Percentiles rank a stretch among this genome's conserved stretches.
Evolutionary conservation across 2,329 filamentous ascomycete species (phyloP).

Genomic region (Phialemonium atrogriseum): DNA sequence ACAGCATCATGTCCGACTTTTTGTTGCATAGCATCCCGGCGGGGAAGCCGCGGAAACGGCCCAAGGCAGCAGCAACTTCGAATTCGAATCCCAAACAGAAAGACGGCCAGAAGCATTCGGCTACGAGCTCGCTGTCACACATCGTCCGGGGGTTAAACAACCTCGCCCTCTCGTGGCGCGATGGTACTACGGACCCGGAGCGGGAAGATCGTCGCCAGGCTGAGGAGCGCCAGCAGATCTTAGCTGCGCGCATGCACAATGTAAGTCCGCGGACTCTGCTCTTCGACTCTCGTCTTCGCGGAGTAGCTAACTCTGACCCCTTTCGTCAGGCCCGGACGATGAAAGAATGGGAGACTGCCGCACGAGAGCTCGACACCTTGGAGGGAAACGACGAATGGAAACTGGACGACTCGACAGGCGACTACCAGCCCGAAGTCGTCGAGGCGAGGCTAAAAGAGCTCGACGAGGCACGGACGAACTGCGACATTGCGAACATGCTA

Average conservation of each 20-base stretch:
- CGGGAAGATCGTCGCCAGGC: constrained; percentile 34
- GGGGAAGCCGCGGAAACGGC: no score
- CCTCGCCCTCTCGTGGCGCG: constrained; percentile 37
- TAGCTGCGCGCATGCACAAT: constrained; percentile 57
- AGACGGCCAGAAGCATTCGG: constrained; percentile 4
- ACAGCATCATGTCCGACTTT: no score
- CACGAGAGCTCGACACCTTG: constrained; percentile 66
- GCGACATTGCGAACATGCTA: constrained; percentile 70
- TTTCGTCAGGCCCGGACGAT: constrained; percentile 53
- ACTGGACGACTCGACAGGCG: constrained; percentile 46
- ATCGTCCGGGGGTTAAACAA: constrained; percentile 26
- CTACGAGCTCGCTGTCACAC: constrained; percentile 11
- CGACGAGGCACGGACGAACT: constrained; percentile 62
- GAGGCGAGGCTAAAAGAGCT: constrained; percentile 62
- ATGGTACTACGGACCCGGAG: constrained; percentile 44
- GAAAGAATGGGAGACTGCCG: constrained; percentile 67
- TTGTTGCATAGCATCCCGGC: no score
- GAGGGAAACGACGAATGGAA: constrained; percentile 84
- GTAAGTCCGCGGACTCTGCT: constrained; percentile 33
- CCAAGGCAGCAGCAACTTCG: no score
- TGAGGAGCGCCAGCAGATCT: constrained; percentile 54
- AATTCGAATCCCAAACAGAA: no score
- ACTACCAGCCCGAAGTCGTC: constrained; percentile 66
- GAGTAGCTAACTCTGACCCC: constrained; percentile 9
- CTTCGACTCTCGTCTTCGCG: not conserved